phyloP scores from a whole-genome alignment of 805 yeast genomes.

The Pichia cephalocereana region DNA sequence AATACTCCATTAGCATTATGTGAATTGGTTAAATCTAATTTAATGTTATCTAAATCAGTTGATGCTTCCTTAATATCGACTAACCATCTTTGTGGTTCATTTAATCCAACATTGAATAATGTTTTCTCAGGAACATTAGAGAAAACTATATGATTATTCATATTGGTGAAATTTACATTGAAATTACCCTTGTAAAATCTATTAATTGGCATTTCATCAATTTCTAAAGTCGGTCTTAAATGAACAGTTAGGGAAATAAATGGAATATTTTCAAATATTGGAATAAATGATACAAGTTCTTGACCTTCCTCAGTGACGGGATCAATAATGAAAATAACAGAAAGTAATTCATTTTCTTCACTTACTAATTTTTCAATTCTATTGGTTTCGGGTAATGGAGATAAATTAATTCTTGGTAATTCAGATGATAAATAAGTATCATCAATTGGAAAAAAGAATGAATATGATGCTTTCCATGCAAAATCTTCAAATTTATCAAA shows the following conservation, averaged over 20 bases:
- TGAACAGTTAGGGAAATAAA: conserved; percentile 46
- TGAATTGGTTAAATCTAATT: conserved; percentile 32
- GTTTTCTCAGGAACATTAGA: conserved; percentile 41
- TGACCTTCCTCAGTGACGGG: conserved; percentile 70
- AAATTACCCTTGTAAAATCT: conserved; percentile 48
- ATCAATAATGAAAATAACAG: conserved; percentile 54
- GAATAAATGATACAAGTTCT: conserved; percentile 38
- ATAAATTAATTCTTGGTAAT: conserved; percentile 16
- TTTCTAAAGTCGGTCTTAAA: conserved; percentile 40
- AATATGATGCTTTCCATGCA: conserved; percentile 15
- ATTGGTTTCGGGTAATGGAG: conserved; percentile 1
- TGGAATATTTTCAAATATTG: conserved; percentile 30
- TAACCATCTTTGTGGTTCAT: conserved; percentile 63
- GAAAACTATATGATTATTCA: conserved; percentile 26
- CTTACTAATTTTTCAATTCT: conserved; percentile 2
- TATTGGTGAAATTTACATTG: conserved; percentile 22
- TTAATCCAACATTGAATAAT: conserved; percentile 46
- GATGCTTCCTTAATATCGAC: conserved; percentile 40
- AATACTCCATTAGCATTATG: conserved; percentile 35
- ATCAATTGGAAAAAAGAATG: conserved; percentile 25
- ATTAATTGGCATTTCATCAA: conserved; percentile 37
- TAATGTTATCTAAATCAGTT: conserved; percentile 58
- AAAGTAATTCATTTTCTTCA: conserved; percentile 26
- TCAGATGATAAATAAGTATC: conserved; percentile 10
- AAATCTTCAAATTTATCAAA: conserved; percentile 16